Conservation (phyloP, 495 filamentous ascomycete genomes). For the Cladorrhinum samala region DNA sequence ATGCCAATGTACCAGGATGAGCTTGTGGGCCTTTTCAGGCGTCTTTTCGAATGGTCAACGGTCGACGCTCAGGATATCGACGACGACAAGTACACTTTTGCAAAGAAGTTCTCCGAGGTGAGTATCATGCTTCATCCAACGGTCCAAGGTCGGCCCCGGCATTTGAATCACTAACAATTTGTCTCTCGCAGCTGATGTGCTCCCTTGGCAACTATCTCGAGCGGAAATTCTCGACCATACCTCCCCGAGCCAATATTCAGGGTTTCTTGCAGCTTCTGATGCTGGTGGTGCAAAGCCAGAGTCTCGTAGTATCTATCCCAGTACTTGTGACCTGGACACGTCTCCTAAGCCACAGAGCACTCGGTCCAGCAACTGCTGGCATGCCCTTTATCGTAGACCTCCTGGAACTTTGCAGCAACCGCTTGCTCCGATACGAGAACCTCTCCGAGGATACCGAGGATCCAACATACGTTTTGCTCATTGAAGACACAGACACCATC, state of each 20-base stretch:
- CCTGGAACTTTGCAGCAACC: slow-evolving; percentile 69
- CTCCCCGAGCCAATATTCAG: slow-evolving; percentile 53
- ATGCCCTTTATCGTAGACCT: slow-evolving; percentile 64
- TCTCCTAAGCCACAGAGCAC: slow-evolving; percentile 59
- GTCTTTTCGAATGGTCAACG: slow-evolving; percentile 75
- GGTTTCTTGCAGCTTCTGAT: slow-evolving; percentile 75
- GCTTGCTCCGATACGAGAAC: slow-evolving; percentile 76
- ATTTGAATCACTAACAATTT: slow-evolving; percentile 18
- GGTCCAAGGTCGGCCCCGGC: neutral
- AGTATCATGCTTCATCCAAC: slow-evolving; percentile 5
- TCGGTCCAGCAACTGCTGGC: slow-evolving; percentile 60
- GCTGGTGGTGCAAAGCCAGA: slow-evolving; percentile 72
- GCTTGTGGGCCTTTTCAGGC: slow-evolving; percentile 63
- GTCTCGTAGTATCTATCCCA: slow-evolving; percentile 87
- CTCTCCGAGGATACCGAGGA: slow-evolving; percentile 76
- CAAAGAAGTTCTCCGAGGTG: slow-evolving; percentile 92
- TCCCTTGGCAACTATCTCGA: slow-evolving; percentile 78
- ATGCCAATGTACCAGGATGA: slow-evolving; percentile 69
- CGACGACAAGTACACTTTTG: slow-evolving; percentile 83
- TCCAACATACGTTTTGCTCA: slow-evolving; percentile 69
- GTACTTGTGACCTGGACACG: slow-evolving; percentile 85
- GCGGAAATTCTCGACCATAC: slow-evolving; percentile 58
- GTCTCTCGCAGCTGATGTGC: slow-evolving; percentile 60
- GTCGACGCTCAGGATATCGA: slow-evolving; percentile 75
- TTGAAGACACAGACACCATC: slow-evolving; percentile 90